phyloP scores from a whole-genome alignment of 1,284 basidiomycete genomes.

The Somion occarium region DNA sequence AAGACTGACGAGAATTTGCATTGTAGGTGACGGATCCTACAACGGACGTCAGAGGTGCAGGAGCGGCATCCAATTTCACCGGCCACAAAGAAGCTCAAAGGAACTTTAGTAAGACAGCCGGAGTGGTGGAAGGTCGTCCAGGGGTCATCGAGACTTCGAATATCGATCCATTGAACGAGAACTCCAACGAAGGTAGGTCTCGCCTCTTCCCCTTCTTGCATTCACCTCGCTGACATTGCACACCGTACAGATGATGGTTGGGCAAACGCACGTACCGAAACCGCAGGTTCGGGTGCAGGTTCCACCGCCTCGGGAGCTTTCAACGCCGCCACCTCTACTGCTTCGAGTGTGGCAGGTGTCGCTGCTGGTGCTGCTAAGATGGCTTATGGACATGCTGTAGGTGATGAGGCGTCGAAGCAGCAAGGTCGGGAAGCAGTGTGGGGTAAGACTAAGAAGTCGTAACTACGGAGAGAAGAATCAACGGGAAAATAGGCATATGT shows the following conservation, averaged over 20 bases:
- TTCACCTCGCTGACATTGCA: neutral
- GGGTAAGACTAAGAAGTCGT: too few relatives aligned
- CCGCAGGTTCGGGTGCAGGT: conserved; percentile 7
- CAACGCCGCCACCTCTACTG: conserved; percentile 15
- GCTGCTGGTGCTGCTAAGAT: conserved; percentile 33
- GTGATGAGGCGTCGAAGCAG: conserved; percentile 32
- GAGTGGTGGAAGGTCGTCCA: conserved; percentile 45
- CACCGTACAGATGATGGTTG: conserved; percentile 33
- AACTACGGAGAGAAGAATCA: too few relatives aligned
- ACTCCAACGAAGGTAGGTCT: conserved; percentile 35
- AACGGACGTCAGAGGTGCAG: conserved; percentile 33
- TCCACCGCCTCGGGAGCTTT: conserved; percentile 14
- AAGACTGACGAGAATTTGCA: too few relatives aligned
- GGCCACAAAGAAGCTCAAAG: conserved; percentile 33
- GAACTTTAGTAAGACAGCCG: conserved; percentile 35
- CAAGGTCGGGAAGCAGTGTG: conserved; percentile 31
- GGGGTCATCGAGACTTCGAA: conserved; percentile 49
- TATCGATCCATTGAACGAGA: conserved; percentile 45
- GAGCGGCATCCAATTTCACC: conserved; percentile 33
- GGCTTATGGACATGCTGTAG: conserved; percentile 35
- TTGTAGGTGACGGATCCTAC: conserved; percentile 38
- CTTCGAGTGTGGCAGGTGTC: conserved; percentile 17
- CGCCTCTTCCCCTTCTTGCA: neutral
- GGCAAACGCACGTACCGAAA: conserved; percentile 29
- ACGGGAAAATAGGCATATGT: too few relatives aligned